phyloP scores from a whole-genome alignment of 192 early-diverging fungal genomes.

The Backusella macrospora region DNA sequence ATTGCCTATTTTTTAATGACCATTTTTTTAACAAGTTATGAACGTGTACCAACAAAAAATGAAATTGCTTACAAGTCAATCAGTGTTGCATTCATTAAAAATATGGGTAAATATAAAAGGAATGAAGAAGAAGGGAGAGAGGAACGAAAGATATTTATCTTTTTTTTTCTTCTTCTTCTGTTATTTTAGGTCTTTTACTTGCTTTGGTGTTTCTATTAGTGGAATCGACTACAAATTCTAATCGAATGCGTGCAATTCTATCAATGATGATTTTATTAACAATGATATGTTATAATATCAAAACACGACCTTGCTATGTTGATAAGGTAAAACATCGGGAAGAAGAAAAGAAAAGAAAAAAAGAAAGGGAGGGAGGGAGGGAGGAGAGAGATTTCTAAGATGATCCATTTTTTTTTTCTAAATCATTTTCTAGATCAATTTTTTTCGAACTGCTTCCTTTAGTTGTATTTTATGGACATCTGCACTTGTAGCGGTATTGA shows the following conservation, averaged over 20 bases:
- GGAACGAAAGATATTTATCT: neutral
- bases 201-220: constrained; percentile 71
- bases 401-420: neutral
- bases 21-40: constrained; percentile 71
- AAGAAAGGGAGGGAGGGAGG: too few relatives aligned
- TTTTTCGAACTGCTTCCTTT: constrained; percentile 66
- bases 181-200: constrained; percentile 54
- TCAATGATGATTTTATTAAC: constrained; percentile 68
- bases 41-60: constrained; percentile 64
- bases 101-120: constrained; percentile 51
- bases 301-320: constrained; percentile 72
- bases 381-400: neutral
- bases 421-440: constrained; percentile 59
- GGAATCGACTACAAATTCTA: constrained; percentile 55
- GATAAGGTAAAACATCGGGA: constrained; percentile 49
- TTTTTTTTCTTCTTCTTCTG: neutral
- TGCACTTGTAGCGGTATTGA: constrained; percentile 65
- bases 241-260: constrained; percentile 65
- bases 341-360: neutral
- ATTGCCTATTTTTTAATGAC: constrained; percentile 68
- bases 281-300: constrained; percentile 77
- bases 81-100: constrained; percentile 74
- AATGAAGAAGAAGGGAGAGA: neutral
- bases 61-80: constrained; percentile 77
- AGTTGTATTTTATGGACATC: constrained; percentile 73